phyloP scores from a whole-genome alignment of 2,329 filamentous ascomycete species.

The Colletotrichum chrysophilum region DNA sequence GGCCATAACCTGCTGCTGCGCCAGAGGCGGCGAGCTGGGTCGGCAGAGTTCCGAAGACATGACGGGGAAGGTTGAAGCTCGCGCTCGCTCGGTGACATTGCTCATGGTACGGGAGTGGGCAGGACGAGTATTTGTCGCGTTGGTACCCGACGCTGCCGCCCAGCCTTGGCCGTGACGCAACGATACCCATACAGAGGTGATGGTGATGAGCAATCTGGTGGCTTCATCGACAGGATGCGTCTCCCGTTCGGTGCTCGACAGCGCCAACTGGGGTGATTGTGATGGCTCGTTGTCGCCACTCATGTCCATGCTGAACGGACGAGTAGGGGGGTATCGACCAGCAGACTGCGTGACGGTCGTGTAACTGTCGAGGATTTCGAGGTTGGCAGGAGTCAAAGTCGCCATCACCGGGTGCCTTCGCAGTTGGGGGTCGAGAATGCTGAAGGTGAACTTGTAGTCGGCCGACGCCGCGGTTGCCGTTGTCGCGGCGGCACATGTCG shows the following conservation, averaged over 20 bases:
- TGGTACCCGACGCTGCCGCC: conserved; percentile 10
- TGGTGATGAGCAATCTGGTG: conserved; percentile 26
- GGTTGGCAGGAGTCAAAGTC: conserved; percentile 63
- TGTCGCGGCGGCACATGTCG: conserved; percentile 21
- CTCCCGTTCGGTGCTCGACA: conserved; percentile 1
- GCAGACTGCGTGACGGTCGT: conserved; percentile 58
- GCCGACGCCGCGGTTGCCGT: conserved; percentile 27
- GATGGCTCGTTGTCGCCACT: conserved; percentile 16
- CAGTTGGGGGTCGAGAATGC: conserved; percentile 72
- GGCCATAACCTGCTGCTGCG: not conserved
- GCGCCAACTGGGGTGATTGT: not conserved
- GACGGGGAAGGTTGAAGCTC: conserved; percentile 14
- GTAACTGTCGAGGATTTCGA: conserved; percentile 75
- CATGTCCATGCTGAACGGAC: conserved; percentile 30
- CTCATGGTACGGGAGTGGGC: conserved; percentile 1
- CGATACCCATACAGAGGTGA: conserved; percentile 29
- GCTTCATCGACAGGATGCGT: conserved; percentile 25
- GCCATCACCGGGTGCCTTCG: conserved; percentile 79
- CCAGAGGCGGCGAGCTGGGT: not conserved
- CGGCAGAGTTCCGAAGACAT: not conserved
- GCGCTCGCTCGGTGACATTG: not conserved
- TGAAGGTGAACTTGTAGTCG: conserved; percentile 74
- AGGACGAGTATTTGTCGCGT: not conserved
- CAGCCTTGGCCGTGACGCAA: conserved; percentile 24
- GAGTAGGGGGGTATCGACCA: conserved; percentile 52